phyloP scores from a whole-genome alignment of 1,139 yeast genomes.

The Pichia sp. region DNA sequence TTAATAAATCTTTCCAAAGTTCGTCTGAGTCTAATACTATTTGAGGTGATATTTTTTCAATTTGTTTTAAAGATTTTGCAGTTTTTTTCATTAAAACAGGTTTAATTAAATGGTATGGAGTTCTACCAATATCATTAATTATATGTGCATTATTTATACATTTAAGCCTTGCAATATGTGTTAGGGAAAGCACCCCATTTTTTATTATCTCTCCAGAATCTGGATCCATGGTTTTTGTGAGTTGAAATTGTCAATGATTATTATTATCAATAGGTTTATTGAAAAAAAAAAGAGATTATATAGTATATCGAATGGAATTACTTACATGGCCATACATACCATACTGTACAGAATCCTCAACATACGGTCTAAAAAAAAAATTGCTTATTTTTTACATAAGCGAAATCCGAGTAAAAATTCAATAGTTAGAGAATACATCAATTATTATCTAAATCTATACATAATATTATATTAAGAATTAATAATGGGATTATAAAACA shows the following conservation, averaged over 20 bases:
- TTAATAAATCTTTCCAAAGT: slow-evolving; percentile 29
- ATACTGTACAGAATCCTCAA: no score
- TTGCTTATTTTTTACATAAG: no score
- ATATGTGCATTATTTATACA: slow-evolving; percentile 28
- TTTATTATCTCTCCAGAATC: slow-evolving; percentile 15
- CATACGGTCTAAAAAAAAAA: no score
- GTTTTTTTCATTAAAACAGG: slow-evolving; percentile 30
- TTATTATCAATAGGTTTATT: no score
- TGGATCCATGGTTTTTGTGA: background rate
- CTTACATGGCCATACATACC: no score
- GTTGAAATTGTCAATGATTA: no score
- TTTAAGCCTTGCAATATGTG: slow-evolving; percentile 24
- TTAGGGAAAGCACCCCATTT: slow-evolving; percentile 22
- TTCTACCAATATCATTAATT: slow-evolving; percentile 28
- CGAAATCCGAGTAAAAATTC: no score
- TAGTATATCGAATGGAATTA: no score
- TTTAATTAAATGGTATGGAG: slow-evolving; percentile 31
- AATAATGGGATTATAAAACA: slow-evolving; percentile 15
- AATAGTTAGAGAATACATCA: no score
- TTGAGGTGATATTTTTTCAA: slow-evolving; percentile 29
- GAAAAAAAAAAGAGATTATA: no score
- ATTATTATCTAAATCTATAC: background rate
- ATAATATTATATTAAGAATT: no score
- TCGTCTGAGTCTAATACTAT: slow-evolving; percentile 24
- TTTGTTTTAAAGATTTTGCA: slow-evolving; percentile 25